Percentiles rank a stretch among this genome's conserved stretches.
phyloP scores from a whole-genome alignment of 2,329 filamentous ascomycete species.

The Tolypocladium endophyticum region DNA sequence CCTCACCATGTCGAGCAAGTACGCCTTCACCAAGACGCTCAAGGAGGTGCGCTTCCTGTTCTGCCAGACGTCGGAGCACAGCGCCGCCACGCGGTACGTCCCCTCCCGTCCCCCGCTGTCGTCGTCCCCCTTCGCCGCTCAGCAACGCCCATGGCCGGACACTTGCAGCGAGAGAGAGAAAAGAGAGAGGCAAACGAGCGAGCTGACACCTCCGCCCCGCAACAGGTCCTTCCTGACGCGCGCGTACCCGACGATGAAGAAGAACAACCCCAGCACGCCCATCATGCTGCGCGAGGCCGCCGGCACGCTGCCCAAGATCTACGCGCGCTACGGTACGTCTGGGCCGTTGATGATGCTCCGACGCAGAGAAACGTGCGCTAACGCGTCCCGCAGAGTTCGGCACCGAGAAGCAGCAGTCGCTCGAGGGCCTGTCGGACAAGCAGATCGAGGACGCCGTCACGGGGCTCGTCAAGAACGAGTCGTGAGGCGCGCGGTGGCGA shows the following conservation, averaged over 20 bases:
- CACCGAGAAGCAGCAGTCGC: constrained; percentile 44
- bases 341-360: background rate
- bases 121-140: too few species aligned
- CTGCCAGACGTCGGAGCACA: constrained; percentile 88
- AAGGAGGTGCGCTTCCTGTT: constrained; percentile 97
- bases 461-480: constrained; percentile 35
- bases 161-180: background rate
- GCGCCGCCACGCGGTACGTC: constrained; percentile 73
- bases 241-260: constrained; percentile 98
- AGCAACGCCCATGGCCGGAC: background rate
- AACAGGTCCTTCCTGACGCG: constrained; percentile 76
- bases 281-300: constrained; percentile 91
- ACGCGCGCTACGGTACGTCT: constrained; percentile 74
- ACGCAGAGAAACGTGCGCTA: constrained; percentile 4
- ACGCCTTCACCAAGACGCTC: constrained; percentile 77
- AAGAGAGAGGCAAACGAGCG: background rate
- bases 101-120: background rate
- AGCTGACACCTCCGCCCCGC: background rate
- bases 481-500: background rate
- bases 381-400: constrained; percentile 35
- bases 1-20: constrained; percentile 73
- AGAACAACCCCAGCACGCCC: constrained; percentile 88
- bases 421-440: constrained; percentile 50
- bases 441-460: constrained; percentile 50
- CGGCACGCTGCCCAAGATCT: constrained; percentile 76